phyloP scores from a whole-genome alignment of 2,329 filamentous ascomycete genomes.

The Colletotrichum musae region DNA sequence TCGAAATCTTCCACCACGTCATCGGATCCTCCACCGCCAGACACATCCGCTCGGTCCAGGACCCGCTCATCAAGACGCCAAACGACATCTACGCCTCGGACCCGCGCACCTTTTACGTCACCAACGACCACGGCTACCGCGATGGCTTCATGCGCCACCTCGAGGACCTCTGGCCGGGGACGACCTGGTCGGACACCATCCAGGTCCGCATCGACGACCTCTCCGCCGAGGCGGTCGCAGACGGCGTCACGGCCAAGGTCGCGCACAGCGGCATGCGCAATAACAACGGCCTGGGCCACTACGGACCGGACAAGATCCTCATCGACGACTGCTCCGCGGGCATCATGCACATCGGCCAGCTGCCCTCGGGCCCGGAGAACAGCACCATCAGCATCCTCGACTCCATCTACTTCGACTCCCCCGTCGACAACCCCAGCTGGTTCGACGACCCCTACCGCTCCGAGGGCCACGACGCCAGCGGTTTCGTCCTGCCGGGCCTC shows the following conservation, averaged over 20 bases:
- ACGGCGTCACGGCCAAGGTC: slow-evolving; percentile 58
- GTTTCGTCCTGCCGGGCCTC: slow-evolving; percentile 66
- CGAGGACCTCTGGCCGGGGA: slow-evolving; percentile 59
- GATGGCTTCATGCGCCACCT: slow-evolving; percentile 61
- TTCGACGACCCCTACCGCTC: slow-evolving; percentile 68
- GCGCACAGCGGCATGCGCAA: slow-evolving; percentile 63
- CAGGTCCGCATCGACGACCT: slow-evolving; percentile 47
- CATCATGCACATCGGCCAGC: slow-evolving; percentile 58
- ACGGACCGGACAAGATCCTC: slow-evolving; percentile 58
- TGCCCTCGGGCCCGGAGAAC: slow-evolving; percentile 43
- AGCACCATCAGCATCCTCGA: slow-evolving; percentile 58
- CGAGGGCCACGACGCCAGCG: slow-evolving; percentile 62
- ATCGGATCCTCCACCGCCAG: slow-evolving; percentile 50
- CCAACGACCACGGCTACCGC: slow-evolving; percentile 71
- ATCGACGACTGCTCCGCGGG: slow-evolving; percentile 62
- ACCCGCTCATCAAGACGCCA: slow-evolving; percentile 69
- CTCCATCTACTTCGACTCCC: slow-evolving; percentile 58
- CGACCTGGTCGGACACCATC: slow-evolving; percentile 65
- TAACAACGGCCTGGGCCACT: slow-evolving; percentile 71
- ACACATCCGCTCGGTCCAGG: slow-evolving; percentile 67
- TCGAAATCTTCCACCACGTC: slow-evolving; percentile 66
- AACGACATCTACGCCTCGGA: slow-evolving; percentile 69
- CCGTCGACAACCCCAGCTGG: slow-evolving; percentile 71
- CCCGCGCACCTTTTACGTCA: slow-evolving; percentile 67
- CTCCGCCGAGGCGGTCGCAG: slow-evolving; percentile 27